Conservation (phyloP, 108 stramenopile genomes). For the Schizochytrium sp. region DNA sequence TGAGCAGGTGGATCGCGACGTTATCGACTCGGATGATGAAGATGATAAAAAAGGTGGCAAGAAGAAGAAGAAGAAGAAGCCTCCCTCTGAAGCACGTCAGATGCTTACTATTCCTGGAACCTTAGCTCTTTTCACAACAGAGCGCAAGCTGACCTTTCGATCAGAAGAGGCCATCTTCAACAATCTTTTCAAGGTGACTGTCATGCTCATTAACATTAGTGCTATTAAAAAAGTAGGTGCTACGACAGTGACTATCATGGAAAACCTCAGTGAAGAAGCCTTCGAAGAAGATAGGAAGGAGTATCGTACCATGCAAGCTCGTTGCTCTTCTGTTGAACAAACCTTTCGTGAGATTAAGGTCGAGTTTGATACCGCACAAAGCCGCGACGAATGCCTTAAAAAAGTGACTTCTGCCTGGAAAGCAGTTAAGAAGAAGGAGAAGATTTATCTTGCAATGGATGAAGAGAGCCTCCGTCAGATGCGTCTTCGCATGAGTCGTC, state of each 20-base stretch:
- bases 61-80: constrained; percentile 53
- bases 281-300: constrained; percentile 36
- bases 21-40: constrained; percentile 35
- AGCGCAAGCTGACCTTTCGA: constrained; percentile 26
- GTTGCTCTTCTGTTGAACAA: neutral
- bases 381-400: constrained; percentile 35
- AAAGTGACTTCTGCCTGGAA: constrained; percentile 18
- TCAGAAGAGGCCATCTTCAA: constrained; percentile 56
- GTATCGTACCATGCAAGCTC: constrained; percentile 14
- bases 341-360: constrained; percentile 24
- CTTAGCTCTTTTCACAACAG: neutral
- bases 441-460: constrained; percentile 28
- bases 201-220: constrained; percentile 49
- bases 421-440: constrained; percentile 55
- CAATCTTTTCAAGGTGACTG: constrained; percentile 35
- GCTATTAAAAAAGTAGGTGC: neutral
- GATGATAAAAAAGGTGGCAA: constrained; percentile 3
- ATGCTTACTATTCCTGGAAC: constrained; percentile 29
- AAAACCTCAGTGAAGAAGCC: neutral
- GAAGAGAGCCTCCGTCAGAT: constrained; percentile 49
- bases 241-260: neutral
- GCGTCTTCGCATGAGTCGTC: neutral
- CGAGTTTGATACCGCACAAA: constrained; percentile 47
- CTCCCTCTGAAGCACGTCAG: neutral
- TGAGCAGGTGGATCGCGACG: constrained; percentile 16